Base-by-base conservation (phyloP, 2,329 filamentous ascomycete species). In the Nigrospora sphaerica region DNA sequence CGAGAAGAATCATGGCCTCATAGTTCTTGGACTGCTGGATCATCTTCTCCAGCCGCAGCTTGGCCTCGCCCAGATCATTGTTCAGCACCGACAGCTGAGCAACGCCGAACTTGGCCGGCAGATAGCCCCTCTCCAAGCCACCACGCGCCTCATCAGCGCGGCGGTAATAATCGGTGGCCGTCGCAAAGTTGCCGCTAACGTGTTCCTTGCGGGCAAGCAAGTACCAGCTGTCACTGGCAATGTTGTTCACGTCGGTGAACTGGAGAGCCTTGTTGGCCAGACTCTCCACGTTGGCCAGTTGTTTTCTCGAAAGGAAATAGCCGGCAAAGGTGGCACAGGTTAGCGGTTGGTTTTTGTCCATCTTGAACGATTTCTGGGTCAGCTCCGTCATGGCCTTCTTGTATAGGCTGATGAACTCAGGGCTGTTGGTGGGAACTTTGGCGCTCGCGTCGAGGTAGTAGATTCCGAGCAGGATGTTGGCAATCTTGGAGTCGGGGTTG, bases 201-300 rank as follows among this genome's bases (percentile, higher is more conserved):
- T 98, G 93, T 52, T 92, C 88, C 63, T 95, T 96, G 50, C 91
- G 79, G 28, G 90, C 93, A 36, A 97, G 79, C 10, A 97, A 70
- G 66, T 96, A 98, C 91, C 92, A 97, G 33, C 93, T 95, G 62
- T 98, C 95, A 67, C 92, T 95, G 19, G 92, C 92, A 63, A 97
- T 89, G 4, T 91, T 88, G 63, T 95, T 95, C 56, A 97, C 88
- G 61, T 98, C 93, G 3, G 93, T 97, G 58, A 88, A 85, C 60
- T 96, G 89, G 52, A 98, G 96, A 7, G 93, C 91, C 64, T 93
- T 93, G 62, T 91, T 86, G 9, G 92, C 88, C 16, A 98, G 75
- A 17, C 83, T 83, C 54, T 97, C 90, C 11, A 93, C 90, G 49
- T 89, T 90, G 19, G 80, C 70, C 66, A 89, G 85, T 10, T 83